Percentiles rank a stretch among this genome's conserved stretches.
These are phyloP conservation scores for Penicillium hesseltinei DNA, from an alignment of 2,329 filamentous ascomycete species.

Conservation along the genomic window DNA sequence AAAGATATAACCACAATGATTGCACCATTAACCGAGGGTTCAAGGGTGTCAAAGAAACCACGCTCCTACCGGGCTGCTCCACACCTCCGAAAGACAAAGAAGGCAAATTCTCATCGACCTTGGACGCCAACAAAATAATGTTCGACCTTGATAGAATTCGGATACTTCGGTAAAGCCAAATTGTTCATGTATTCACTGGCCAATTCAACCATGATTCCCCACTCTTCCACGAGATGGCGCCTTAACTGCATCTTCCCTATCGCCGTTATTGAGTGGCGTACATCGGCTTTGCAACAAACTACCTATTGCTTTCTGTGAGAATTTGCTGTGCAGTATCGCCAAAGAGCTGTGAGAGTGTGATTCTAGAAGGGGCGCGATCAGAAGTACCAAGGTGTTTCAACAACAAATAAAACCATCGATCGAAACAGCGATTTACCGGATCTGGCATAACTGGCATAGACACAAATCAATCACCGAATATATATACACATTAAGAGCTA, in stretches of 20 bases:
- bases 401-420: too few species aligned
- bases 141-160: not conserved
- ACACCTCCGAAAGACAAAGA: not conserved
- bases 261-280: not conserved
- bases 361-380: not conserved
- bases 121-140: not conserved
- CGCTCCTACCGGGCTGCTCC: not conserved
- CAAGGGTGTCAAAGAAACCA: not conserved
- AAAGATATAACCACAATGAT: not conserved
- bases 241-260: not conserved
- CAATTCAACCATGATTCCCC: not conserved
- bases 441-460: too few species aligned
- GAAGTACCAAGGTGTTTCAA: not conserved
- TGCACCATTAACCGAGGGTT: not conserved
- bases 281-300: not conserved
- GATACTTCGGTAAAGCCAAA: not conserved
- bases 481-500: too few species aligned
- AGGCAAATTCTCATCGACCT: not conserved
- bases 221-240: not conserved
- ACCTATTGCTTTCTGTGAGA: not conserved
- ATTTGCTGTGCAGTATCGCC: too few species aligned
- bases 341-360: not conserved
- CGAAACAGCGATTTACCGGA: too few species aligned
- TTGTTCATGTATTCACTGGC: not conserved
- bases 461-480: too few species aligned